These are phyloP conservation scores for Tolypocladium endophyticum DNA, from an alignment of 2,329 filamentous ascomycete species.

Conservation along the genomic window DNA sequence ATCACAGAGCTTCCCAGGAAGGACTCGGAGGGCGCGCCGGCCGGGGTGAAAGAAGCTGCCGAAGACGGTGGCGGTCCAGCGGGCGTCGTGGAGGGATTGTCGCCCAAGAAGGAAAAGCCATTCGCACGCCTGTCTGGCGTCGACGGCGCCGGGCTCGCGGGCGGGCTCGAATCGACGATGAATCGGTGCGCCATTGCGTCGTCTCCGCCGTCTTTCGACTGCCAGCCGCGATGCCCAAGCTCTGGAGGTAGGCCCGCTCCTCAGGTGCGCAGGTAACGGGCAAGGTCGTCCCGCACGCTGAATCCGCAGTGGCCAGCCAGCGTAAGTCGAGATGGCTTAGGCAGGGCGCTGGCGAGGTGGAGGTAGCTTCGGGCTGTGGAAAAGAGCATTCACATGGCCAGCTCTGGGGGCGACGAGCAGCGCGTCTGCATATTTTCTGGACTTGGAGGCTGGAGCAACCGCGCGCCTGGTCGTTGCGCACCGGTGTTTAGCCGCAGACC, in stretches of 20 bases:
- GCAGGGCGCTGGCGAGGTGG: background rate
- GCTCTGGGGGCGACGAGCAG: background rate
- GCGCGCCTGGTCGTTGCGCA: background rate
- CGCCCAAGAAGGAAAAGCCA: slow-evolving; percentile 27
- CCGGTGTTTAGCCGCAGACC: slow-evolving; percentile 4
- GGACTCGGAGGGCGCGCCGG: slow-evolving; percentile 43
- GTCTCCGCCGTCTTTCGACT: background rate
- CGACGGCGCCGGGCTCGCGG: slow-evolving; percentile 31
- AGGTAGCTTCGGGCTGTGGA: background rate
- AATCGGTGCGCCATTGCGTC: slow-evolving; percentile 29
- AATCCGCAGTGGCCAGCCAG: background rate
- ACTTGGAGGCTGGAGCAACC: slow-evolving; percentile 1
- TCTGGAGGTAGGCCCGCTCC: background rate
- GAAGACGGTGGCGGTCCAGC: slow-evolving; percentile 42
- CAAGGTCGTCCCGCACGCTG: background rate
- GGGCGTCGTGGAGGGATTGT: slow-evolving; percentile 42
- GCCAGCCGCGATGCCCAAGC: background rate
- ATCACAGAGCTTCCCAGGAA: slow-evolving; percentile 45
- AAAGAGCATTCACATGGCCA: background rate
- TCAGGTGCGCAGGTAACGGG: background rate
- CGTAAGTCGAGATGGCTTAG: background rate
- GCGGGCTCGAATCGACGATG: slow-evolving; percentile 32
- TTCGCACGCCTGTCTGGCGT: slow-evolving; percentile 35
- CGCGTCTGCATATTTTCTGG: slow-evolving; percentile 11
- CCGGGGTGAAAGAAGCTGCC: slow-evolving; percentile 43